Percentiles rank a stretch among this genome's conserved stretches.
phyloP scores from a whole-genome alignment of 208 protist genomes.

The Polymyxa betae region DNA sequence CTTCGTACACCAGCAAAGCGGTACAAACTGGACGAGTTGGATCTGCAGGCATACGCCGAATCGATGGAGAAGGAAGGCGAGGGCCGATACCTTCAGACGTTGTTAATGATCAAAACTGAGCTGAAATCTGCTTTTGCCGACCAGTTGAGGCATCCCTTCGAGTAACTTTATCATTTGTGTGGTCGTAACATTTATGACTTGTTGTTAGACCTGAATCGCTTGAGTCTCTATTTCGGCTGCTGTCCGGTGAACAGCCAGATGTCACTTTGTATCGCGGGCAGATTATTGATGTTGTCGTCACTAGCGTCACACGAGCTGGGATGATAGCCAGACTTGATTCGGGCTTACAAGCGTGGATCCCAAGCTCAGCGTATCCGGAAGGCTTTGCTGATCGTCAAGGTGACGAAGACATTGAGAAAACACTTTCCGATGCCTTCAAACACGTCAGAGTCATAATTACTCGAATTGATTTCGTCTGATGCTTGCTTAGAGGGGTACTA shows the following conservation, averaged over 20 bases:
- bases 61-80: conserved; percentile 33
- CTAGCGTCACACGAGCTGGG: background rate
- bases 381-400: background rate
- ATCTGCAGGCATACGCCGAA: background rate
- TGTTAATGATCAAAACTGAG: conserved; percentile 7
- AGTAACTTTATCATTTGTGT: background rate
- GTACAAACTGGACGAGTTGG: conserved; percentile 44
- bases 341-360: background rate
- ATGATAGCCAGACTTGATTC: background rate
- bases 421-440: background rate
- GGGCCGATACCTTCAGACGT: background rate
- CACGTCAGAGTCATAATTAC: background rate
- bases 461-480: background rate
- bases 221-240: background rate
- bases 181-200: background rate
- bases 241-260: conserved; percentile 30
- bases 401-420: background rate
- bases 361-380: background rate
- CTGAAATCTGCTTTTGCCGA: conserved; percentile 24
- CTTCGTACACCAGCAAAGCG: background rate
- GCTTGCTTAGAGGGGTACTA: background rate
- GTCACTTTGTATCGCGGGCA: conserved; percentile 38
- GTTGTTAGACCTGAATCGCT: background rate
- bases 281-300: conserved; percentile 24
- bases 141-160: background rate